These are phyloP conservation scores for Aurantiochytrium sp. DNA, from an alignment of 108 stramenopile species.

Conservation along the genomic window DNA sequence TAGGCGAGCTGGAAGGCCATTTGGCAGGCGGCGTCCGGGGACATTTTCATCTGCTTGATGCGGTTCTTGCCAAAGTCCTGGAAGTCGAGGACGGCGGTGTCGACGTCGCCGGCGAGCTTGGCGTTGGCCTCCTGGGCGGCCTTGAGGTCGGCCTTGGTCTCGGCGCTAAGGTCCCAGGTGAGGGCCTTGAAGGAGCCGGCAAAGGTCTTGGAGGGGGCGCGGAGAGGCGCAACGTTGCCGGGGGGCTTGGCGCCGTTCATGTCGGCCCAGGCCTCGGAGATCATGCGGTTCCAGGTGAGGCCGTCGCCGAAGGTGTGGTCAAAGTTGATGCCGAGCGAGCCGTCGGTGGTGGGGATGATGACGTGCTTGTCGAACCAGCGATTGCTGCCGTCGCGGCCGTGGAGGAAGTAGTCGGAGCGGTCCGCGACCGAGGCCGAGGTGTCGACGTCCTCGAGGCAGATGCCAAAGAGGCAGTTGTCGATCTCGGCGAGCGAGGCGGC, in stretches of 20 bases:
- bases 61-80: slow-evolving; percentile 44
- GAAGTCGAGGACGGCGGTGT: slow-evolving; percentile 44
- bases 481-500: slow-evolving; percentile 32
- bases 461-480: slow-evolving; percentile 36
- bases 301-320: slow-evolving; percentile 58
- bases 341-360: slow-evolving; percentile 39
- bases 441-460: slow-evolving; percentile 40
- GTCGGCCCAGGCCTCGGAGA: slow-evolving; percentile 34
- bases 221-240: neutral
- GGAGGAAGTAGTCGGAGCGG: slow-evolving; percentile 27
- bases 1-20: slow-evolving; percentile 57
- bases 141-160: neutral
- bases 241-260: neutral
- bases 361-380: slow-evolving; percentile 59
- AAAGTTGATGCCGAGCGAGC: slow-evolving; percentile 47
- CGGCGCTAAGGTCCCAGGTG: neutral
- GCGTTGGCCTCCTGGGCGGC: neutral
- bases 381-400: slow-evolving; percentile 41
- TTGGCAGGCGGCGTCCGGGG: slow-evolving; percentile 47
- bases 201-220: neutral
- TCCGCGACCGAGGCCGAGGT: slow-evolving; percentile 23
- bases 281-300: slow-evolving; percentile 46
- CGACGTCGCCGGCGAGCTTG: slow-evolving; percentile 19
- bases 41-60: slow-evolving; percentile 49
- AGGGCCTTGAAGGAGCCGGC: neutral